These are phyloP conservation scores for Aspergillus latus DNA, from an alignment of 2,329 filamentous ascomycete genomes.

Conservation along the genomic window DNA sequence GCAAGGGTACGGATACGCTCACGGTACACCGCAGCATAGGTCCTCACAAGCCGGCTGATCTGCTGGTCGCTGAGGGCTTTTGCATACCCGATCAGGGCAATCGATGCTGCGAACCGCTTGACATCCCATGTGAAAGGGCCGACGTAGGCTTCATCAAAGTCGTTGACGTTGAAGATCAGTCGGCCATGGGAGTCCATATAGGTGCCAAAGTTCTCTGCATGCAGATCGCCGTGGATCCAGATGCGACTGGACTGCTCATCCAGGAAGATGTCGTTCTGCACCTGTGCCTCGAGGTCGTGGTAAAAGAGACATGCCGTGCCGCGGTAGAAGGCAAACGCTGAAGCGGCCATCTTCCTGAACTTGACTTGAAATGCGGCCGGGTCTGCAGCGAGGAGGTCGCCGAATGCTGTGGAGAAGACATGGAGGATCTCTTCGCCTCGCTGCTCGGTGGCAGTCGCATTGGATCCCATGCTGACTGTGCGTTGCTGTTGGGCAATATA, in stretches of 20 bases:
- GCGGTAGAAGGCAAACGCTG: conserved; percentile 24
- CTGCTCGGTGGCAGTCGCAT: conserved; percentile 5
- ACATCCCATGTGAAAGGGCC: conserved; percentile 24
- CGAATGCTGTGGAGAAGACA: conserved; percentile 21
- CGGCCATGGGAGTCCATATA: conserved; percentile 24
- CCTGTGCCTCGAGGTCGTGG: conserved; percentile 17
- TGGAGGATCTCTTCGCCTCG: conserved; percentile 20
- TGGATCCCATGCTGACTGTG: neutral
- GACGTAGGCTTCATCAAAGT: conserved; percentile 24
- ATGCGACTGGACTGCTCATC: conserved; percentile 16
- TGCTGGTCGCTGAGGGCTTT: conserved; percentile 23
- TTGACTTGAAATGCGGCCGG: conserved; percentile 15
- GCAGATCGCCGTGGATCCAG: conserved; percentile 24
- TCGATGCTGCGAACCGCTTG: conserved; percentile 21
- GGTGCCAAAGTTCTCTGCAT: conserved; percentile 24
- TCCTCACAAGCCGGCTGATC: conserved; percentile 18
- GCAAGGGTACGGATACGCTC: conserved; percentile 19
- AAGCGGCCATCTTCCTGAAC: conserved; percentile 24
- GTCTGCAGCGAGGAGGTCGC: conserved; percentile 15
- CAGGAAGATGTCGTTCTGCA: conserved; percentile 10
- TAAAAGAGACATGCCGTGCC: conserved; percentile 21
- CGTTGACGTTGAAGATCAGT: conserved; percentile 23
- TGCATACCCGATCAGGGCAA: conserved; percentile 22
- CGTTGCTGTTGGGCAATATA: neutral
- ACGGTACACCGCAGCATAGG: conserved; percentile 20